phyloP scores from a whole-genome alignment of 345 rosid genomes.

The Syzygium aqueum region DNA sequence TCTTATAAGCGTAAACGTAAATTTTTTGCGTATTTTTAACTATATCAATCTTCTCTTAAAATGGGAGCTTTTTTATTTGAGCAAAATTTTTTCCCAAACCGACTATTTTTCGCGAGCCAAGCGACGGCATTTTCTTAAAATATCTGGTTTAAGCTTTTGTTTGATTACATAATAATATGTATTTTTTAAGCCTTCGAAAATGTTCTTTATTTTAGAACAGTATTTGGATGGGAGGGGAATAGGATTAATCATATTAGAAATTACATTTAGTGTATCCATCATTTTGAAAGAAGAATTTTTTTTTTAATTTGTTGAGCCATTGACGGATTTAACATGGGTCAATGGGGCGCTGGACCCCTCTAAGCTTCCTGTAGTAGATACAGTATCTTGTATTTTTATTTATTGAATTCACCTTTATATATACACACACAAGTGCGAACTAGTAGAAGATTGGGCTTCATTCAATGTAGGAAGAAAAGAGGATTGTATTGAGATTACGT shows the following conservation, averaged over 20 bases:
- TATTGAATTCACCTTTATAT: background rate
- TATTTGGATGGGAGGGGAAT: background rate
- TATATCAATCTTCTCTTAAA: background rate
- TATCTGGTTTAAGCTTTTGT: background rate
- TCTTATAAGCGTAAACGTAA: fast-evolving
- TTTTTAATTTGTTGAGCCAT: background rate
- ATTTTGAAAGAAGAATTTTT: background rate
- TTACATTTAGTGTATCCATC: background rate
- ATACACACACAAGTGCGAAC: background rate
- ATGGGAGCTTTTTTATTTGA: background rate
- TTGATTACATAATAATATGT: background rate
- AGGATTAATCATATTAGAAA: background rate
- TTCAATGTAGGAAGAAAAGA: background rate
- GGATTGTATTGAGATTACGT: background rate
- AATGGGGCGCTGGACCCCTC: background rate
- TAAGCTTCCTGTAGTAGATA: background rate
- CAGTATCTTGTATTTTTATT: background rate
- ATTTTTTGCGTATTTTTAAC: background rate
- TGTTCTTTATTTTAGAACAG: background rate
- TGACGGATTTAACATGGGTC: background rate
- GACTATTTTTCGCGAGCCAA: background rate
- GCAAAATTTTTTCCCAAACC: fast-evolving
- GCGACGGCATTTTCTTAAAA: background rate
- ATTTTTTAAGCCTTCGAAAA: background rate
- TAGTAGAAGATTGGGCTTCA: background rate